These are phyloP conservation scores for Royoungia palumana DNA, from an alignment of 768 basidiomycete genomes.

Conservation along the genomic window DNA sequence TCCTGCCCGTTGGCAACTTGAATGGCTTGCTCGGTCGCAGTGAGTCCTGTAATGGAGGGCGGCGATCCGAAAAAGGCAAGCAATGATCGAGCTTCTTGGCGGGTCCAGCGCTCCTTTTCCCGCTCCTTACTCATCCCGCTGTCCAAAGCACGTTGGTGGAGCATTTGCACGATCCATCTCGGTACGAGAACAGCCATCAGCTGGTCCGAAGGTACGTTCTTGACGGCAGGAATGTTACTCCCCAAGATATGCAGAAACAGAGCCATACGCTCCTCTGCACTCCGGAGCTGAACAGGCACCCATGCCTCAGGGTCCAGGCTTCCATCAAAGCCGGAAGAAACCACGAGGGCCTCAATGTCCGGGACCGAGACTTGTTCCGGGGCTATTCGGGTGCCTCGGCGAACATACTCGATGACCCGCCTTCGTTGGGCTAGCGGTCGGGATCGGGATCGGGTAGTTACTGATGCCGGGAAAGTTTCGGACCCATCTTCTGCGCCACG, in stretches of 20 bases:
- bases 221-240: conserved; percentile 50
- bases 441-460: conserved; percentile 33
- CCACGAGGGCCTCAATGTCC: conserved; percentile 46
- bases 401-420: conserved; percentile 53
- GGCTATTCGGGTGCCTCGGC: conserved; percentile 65
- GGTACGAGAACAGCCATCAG: conserved; percentile 53
- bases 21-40: conserved; percentile 17
- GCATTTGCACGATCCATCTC: conserved; percentile 56
- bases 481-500: conserved; percentile 39
- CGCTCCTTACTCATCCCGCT: conserved; percentile 49
- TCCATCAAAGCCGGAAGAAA: conserved; percentile 31
- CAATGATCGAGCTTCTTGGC: conserved; percentile 56
- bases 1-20: conserved; percentile 15
- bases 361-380: conserved; percentile 54
- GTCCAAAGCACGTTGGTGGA: conserved; percentile 52
- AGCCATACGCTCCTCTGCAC: conserved; percentile 49
- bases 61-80: conserved; percentile 45
- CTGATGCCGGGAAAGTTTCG: conserved; percentile 27
- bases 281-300: conserved; percentile 47
- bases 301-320: conserved; percentile 21
- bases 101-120: conserved; percentile 68
- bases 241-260: conserved; percentile 54
- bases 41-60: conserved; percentile 3
- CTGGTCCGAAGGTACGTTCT: conserved; percentile 43
- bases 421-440: conserved; percentile 19